Evolutionary conservation across 169 alveolate genomes (phyloP), one percentile per base, ranked within the genome.

Genomic region (Eimeria nieschulzi): DNA sequence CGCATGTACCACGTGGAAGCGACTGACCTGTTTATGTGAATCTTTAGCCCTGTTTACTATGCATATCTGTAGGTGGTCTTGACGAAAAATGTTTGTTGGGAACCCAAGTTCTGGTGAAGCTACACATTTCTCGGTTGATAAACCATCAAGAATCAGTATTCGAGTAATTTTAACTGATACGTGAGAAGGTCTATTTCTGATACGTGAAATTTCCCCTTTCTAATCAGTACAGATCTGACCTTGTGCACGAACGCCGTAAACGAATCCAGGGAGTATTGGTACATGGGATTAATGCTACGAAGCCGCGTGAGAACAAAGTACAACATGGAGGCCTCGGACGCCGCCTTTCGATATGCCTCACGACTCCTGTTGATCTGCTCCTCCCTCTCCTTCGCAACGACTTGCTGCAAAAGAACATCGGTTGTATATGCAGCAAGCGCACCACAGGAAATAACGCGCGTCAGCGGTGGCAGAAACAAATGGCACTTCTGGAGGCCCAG

Each of bases 271-370:
- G 99, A 97, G 92, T 97, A 98, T 95, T 98, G 99, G 96, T 98
- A 98, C 99, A 98, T 98, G 94, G 97, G 98, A 92, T 97, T 98
- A 91, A 98, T 97, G 95, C 97, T 97, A 93, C 98, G 97, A 82
- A 98, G 96, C 92, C 97, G 97, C 64, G 98, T 97, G 80, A 98
- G 95, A 78, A 98, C 95, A 97, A 98, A 98, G 96, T 97, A 98
- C 70, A 98, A 97, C 98, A 98, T 97, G 33, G 99, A 98, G 75
- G 99, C 99, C 95, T 98, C 99, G 53, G 98, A 98, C 33, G 99
- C 99, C 0, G 97, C 99, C 12, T 98, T 96, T 95, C 99, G 96
- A 95, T 98, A 98, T 23, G 97, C 95, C 95, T 98, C 99, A 91
- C 99, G 97, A 33, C 97, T 95, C 90, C 96, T 94, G 95, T 98